Evolutionary conservation across 768 basidiomycete species (phyloP).

Genomic region (Bullera alba): DNA sequence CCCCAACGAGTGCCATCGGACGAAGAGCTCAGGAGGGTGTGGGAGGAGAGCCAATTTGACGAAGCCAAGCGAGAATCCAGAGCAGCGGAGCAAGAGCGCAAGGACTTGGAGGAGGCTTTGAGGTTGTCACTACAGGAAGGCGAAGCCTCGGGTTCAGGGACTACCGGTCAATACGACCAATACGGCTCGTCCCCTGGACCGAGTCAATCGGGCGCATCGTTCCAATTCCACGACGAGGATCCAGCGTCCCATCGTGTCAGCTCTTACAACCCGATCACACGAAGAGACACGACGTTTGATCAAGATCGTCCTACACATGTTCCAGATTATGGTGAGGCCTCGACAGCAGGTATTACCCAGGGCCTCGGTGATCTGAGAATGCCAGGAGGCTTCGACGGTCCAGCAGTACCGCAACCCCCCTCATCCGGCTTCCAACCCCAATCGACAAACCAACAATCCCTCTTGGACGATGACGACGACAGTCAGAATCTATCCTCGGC

Average conservation of each 20-base stretch:
- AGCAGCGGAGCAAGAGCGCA: constrained; percentile 22
- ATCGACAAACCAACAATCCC: background rate
- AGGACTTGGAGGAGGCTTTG: constrained; percentile 38
- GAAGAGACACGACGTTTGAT: no score
- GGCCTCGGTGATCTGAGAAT: no score
- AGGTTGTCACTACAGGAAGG: constrained; percentile 28
- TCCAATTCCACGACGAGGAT: no score
- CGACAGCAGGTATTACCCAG: no score
- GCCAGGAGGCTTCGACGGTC: background rate
- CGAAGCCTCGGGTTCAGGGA: no score
- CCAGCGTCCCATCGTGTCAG: no score
- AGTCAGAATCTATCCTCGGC: no score
- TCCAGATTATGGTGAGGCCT: background rate
- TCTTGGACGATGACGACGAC: constrained; percentile 13
- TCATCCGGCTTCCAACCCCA: background rate
- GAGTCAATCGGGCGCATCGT: no score
- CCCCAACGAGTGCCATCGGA: constrained; percentile 9
- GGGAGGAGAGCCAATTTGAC: constrained; percentile 37
- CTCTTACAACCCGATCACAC: no score
- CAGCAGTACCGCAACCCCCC: background rate
- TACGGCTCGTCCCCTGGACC: no score
- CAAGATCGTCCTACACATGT: background rate
- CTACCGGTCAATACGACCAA: no score
- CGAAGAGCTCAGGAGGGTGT: constrained; percentile 19
- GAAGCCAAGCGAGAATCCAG: constrained; percentile 34